Conservation (phyloP, 805 yeast genomes). For the Cyberlindnera subsufficiens region DNA sequence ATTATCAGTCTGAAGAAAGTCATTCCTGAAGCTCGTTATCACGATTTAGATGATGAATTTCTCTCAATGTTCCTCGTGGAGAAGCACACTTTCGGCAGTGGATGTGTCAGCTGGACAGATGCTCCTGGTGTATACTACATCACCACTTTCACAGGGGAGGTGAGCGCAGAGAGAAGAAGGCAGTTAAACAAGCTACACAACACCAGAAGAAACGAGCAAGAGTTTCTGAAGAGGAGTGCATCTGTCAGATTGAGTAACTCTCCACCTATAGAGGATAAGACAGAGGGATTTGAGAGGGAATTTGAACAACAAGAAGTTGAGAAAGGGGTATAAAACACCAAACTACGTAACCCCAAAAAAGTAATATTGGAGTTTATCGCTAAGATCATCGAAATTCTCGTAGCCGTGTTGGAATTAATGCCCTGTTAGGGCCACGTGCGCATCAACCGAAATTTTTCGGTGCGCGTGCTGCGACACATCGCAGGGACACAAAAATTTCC, state of each 20-base stretch:
- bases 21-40: constrained; percentile 68
- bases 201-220: constrained; percentile 20
- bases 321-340: neutral
- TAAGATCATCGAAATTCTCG: too few relatives aligned
- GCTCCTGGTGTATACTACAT: constrained; percentile 75
- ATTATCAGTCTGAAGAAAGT: constrained; percentile 76
- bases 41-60: constrained; percentile 48
- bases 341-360: neutral
- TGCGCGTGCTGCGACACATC: too few relatives aligned
- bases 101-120: constrained; percentile 84
- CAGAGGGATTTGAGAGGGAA: neutral
- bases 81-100: constrained; percentile 55
- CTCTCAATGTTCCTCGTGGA: constrained; percentile 62
- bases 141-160: constrained; percentile 32
- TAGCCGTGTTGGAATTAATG: too few relatives aligned
- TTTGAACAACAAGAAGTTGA: neutral
- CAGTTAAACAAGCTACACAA: constrained; percentile 29
- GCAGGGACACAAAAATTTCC: too few relatives aligned
- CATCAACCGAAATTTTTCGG: too few relatives aligned
- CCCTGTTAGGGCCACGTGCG: too few relatives aligned
- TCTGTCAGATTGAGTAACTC: neutral
- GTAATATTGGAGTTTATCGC: neutral
- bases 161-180: constrained; percentile 11
- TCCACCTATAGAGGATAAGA: neutral
- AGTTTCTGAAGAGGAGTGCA: constrained; percentile 11